Conservation (phyloP, 2,329 filamentous ascomycete genomes). For the Aspergillus sp. region DNA sequence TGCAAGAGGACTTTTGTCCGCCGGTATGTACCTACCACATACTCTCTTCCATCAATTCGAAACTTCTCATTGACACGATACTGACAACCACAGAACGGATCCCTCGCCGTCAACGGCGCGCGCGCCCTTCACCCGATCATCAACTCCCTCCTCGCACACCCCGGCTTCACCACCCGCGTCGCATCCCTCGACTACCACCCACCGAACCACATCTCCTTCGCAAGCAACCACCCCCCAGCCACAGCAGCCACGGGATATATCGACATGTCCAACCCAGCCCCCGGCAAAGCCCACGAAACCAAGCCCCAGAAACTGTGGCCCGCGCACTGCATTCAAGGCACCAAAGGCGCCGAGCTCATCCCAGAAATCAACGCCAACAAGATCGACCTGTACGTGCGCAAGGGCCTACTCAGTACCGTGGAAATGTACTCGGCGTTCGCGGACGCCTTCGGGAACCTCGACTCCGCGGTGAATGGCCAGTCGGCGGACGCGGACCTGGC, state of each 20-base stretch:
- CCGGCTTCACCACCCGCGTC: slow-evolving; percentile 68
- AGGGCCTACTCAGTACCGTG: slow-evolving; percentile 70
- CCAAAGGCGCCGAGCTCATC: slow-evolving; percentile 70
- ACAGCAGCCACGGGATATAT: slow-evolving; percentile 67
- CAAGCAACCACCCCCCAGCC: slow-evolving; percentile 67
- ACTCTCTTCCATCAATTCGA: not conserved
- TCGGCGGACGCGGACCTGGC: slow-evolving; percentile 60
- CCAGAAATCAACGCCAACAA: slow-evolving; percentile 63
- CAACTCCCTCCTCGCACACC: slow-evolving; percentile 70
- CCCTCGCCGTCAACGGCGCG: slow-evolving; percentile 76
- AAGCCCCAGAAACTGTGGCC: slow-evolving; percentile 80
- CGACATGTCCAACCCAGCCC: slow-evolving; percentile 54
- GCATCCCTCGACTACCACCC: slow-evolving; percentile 96
- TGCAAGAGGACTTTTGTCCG: slow-evolving; percentile 94
- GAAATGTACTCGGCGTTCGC: slow-evolving; percentile 96
- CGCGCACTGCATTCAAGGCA: slow-evolving; percentile 78
- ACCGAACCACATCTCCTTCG: slow-evolving; percentile 80
- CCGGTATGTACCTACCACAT: slow-evolving; percentile 59
- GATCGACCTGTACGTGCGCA: slow-evolving; percentile 70
- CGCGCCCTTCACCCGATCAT: slow-evolving; percentile 68
- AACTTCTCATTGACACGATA: not conserved
- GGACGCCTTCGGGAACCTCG: slow-evolving; percentile 65
- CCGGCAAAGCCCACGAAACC: slow-evolving; percentile 56
- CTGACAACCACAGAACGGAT: slow-evolving; percentile 61
- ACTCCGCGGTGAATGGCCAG: slow-evolving; percentile 29